A percentile compares a stretch with the other conserved stretches of the same genome.
Evolutionary conservation across 2,329 filamentous ascomycete species (phyloP).

Genomic region (Cephalotrichum gorgonifer): DNA sequence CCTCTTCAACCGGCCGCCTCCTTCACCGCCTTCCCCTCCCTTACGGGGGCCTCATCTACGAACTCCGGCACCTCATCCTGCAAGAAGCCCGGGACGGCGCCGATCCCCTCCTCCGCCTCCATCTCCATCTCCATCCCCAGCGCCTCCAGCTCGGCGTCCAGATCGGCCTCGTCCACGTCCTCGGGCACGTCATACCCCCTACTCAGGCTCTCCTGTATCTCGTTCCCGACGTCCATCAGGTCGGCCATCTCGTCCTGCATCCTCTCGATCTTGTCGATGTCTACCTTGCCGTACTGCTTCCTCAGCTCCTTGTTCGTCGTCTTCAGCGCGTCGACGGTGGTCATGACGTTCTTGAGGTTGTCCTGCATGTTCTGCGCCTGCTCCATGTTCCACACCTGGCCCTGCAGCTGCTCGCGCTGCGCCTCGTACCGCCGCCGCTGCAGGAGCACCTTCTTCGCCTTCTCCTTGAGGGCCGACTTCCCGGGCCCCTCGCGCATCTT

Average conservation of each 20-base stretch:
- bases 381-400: constrained; percentile 98
- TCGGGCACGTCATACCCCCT: constrained; percentile 91
- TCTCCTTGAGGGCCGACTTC: constrained; percentile 85
- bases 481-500: constrained; percentile 95
- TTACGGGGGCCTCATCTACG: constrained; percentile 79
- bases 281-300: constrained; percentile 93
- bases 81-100: constrained; percentile 72
- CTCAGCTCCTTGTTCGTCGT: constrained; percentile 86
- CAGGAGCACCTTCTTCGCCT: constrained; percentile 88
- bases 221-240: constrained; percentile 92
- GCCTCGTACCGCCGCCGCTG: constrained; percentile 89
- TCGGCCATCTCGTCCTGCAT: constrained; percentile 99
- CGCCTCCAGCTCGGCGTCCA: constrained; percentile 93
- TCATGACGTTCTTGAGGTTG: constrained; percentile 97
- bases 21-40: constrained; percentile 66
- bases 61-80: constrained; percentile 83
- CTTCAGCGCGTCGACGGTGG: constrained; percentile 95
- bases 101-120: constrained; percentile 49
- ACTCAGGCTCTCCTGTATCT: constrained; percentile 91
- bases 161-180: constrained; percentile 90
- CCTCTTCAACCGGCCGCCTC: constrained; percentile 53
- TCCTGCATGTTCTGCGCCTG: constrained; percentile 98
- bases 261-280: constrained; percentile 94
- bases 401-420: constrained; percentile 86
- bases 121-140: constrained; percentile 89